A percentile compares a stretch with the other conserved stretches of the same genome.
phyloP scores from a whole-genome alignment of 1,284 basidiomycete species.

The Cryptococcus deneoformans region DNA sequence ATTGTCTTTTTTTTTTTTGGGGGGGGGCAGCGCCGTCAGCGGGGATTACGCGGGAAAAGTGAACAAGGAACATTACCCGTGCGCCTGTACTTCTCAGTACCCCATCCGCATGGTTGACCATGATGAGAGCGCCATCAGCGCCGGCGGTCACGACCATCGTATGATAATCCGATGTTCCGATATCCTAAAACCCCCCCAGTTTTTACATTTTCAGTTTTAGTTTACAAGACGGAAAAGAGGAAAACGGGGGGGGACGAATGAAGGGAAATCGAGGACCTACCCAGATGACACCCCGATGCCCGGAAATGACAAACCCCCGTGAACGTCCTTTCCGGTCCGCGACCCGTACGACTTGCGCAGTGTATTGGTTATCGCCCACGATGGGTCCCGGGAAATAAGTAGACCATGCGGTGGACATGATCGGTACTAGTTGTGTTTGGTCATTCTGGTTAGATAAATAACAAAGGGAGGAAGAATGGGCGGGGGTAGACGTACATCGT shows the following conservation, averaged over 20 bases:
- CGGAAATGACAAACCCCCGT: not conserved
- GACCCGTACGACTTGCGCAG: not conserved
- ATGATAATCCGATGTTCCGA: slow-evolving; percentile 77
- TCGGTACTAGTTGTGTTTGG: no score
- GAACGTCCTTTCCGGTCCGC: not conserved
- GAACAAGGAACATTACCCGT: not conserved
- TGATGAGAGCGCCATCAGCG: slow-evolving; percentile 69
- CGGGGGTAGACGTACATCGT: no score
- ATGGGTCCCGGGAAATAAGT: not conserved
- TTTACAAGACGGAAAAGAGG: no score
- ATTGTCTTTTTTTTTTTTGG: no score
- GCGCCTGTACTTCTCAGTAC: not conserved
- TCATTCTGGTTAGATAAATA: no score
- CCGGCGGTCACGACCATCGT: slow-evolving; percentile 75
- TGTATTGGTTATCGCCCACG: not conserved
- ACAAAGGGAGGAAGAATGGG: no score
- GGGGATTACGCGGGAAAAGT: not conserved
- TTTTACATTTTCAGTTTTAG: no score
- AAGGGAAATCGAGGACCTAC: no score
- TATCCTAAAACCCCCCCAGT: no score
- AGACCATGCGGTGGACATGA: slow-evolving; percentile 34
- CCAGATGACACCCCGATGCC: not conserved
- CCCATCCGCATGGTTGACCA: slow-evolving; percentile 11
- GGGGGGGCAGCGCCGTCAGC: no score
- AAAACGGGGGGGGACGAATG: no score